These are phyloP conservation scores for Trichoderma koningiopsis DNA, from an alignment of 2,329 filamentous ascomycete genomes.

Conservation along the genomic window DNA sequence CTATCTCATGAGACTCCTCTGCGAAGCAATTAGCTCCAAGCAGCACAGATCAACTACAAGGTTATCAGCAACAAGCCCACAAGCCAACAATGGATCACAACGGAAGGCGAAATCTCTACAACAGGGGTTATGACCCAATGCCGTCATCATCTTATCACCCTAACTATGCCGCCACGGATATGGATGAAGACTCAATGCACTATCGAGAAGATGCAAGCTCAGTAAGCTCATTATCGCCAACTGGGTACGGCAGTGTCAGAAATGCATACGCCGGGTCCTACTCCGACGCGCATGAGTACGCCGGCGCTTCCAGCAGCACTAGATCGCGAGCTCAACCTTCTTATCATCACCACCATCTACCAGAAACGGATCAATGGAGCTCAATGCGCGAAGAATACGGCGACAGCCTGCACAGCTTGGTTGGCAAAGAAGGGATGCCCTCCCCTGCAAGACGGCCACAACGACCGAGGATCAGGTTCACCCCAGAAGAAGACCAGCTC, in stretches of 20 bases:
- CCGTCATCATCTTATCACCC: constrained; percentile 2
- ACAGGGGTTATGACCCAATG: background rate
- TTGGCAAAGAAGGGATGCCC: constrained; percentile 87
- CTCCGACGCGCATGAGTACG: constrained; percentile 54
- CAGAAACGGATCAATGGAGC: constrained; percentile 71
- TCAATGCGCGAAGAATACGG: constrained; percentile 61
- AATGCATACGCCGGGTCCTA: constrained; percentile 54
- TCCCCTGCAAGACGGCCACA: constrained; percentile 76
- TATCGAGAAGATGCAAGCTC: background rate
- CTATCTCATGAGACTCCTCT: background rate
- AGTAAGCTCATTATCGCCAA: constrained; percentile 36
- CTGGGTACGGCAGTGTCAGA: constrained; percentile 59
- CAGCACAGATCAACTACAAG: constrained; percentile 48
- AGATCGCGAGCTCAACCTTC: constrained; percentile 52
- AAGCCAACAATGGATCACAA: background rate
- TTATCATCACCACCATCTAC: constrained; percentile 81
- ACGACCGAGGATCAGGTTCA: constrained; percentile 92
- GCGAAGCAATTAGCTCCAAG: background rate
- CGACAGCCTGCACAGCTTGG: constrained; percentile 75
- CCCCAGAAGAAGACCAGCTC: constrained; percentile 84
- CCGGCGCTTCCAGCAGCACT: constrained; percentile 39
- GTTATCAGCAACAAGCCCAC: constrained; percentile 34
- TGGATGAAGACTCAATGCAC: background rate
- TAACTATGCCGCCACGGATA: background rate
- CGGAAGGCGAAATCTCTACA: background rate